These are phyloP conservation scores for Cordyceps cateniannulata DNA, from an alignment of 2,329 filamentous ascomycete genomes.

Conservation along the genomic window DNA sequence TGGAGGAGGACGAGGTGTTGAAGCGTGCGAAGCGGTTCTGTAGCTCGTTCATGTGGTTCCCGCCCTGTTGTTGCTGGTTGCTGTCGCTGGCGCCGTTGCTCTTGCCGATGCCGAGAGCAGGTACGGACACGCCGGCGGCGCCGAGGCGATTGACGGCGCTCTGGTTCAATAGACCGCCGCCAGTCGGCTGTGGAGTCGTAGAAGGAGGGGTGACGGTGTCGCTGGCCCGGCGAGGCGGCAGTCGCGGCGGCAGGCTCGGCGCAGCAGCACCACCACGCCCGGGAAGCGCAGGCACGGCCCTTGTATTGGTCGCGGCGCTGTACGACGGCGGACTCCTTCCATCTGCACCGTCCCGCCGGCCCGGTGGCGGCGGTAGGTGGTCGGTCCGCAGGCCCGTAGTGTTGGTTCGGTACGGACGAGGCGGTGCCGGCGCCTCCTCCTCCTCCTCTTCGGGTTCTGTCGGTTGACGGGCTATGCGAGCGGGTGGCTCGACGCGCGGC, in stretches of 20 bases:
- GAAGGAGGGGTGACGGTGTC: constrained; percentile 18
- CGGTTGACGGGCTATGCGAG: constrained; percentile 10
- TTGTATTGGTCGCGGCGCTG: constrained; percentile 24
- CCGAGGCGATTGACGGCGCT: constrained; percentile 61
- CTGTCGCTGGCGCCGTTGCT: constrained; percentile 20
- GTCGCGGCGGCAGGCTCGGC: constrained; percentile 65
- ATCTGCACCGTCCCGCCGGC: constrained; percentile 39
- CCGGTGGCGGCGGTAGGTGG: constrained; percentile 65
- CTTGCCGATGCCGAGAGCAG: constrained; percentile 65
- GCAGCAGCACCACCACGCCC: constrained; percentile 38
- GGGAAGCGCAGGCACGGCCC: constrained; percentile 12
- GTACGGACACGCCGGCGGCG: constrained; percentile 70
- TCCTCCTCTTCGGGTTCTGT: not conserved
- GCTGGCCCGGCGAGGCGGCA: constrained; percentile 41
- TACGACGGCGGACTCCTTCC: constrained; percentile 25
- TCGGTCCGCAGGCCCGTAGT: constrained; percentile 65
- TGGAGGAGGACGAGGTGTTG: constrained; percentile 25
- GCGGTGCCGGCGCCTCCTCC: constrained; percentile 32
- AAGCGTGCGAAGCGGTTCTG: constrained; percentile 60
- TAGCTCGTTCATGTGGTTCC: constrained; percentile 54
- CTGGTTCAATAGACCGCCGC: constrained; percentile 37
- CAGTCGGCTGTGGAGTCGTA: constrained; percentile 23
- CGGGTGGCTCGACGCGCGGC: constrained; percentile 15
- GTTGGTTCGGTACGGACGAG: constrained; percentile 61
- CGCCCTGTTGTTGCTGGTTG: constrained; percentile 16